phyloP scores from a whole-genome alignment of 257 asterid genomes.

The Salvia miltiorrhiza region DNA sequence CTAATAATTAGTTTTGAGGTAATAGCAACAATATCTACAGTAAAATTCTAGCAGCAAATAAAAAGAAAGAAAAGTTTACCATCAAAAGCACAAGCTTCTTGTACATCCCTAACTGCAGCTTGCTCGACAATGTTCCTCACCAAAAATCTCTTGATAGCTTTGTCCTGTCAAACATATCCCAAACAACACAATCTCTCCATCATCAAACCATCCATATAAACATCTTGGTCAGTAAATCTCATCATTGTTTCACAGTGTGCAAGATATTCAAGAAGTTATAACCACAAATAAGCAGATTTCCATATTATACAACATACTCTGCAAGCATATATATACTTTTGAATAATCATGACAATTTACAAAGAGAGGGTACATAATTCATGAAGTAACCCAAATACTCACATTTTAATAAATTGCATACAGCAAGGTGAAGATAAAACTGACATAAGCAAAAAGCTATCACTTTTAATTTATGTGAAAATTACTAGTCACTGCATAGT shows the following conservation, averaged over 20 bases:
- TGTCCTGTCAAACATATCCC: slow-evolving; percentile 40
- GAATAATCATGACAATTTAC: not conserved
- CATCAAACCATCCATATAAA: not conserved
- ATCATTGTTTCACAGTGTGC: not conserved
- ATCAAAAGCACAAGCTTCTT: slow-evolving; percentile 89
- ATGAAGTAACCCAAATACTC: not conserved
- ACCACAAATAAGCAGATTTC: too few species aligned
- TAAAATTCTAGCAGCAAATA: not conserved
- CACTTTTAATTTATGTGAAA: not conserved
- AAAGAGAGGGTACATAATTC: not conserved
- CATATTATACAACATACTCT: too few species aligned
- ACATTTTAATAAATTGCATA: too few species aligned
- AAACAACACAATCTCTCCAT: not conserved
- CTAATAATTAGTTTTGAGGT: not conserved
- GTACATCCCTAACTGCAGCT: slow-evolving; percentile 94
- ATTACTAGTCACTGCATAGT: not conserved
- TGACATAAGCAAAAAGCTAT: not conserved
- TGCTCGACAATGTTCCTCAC: slow-evolving; percentile 93
- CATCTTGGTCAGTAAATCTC: too few species aligned
- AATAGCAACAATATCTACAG: not conserved
- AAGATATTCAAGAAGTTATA: not conserved
- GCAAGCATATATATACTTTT: too few species aligned
- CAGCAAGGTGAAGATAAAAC: not conserved
- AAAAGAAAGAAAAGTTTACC: slow-evolving; percentile 28
- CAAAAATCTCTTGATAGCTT: slow-evolving; percentile 84